phyloP scores from a whole-genome alignment of 805 yeast genomes.

The Cyberlindnera americana region DNA sequence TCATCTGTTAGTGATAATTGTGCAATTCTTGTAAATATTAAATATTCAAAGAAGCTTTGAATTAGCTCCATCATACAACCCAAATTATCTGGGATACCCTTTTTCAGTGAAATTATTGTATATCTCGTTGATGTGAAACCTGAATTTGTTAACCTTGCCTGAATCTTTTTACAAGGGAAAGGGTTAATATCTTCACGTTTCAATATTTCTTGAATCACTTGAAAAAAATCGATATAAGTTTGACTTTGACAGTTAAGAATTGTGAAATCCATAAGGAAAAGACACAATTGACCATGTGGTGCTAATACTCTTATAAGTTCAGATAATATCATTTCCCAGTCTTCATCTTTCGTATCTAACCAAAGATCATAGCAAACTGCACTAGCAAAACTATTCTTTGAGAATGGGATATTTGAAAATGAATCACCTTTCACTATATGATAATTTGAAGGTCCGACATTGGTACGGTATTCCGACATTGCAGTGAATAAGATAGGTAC shows the following conservation, averaged over 20 bases:
- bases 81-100: conserved; percentile 21
- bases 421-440: conserved; percentile 22
- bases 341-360: conserved; percentile 17
- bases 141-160: conserved; percentile 18
- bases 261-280: conserved; percentile 23
- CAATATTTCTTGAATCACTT: conserved; percentile 12
- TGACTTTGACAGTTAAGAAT: conserved; percentile 20
- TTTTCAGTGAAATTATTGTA: conserved; percentile 20
- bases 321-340: conserved; percentile 22
- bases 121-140: conserved; percentile 23
- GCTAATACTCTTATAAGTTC: conserved; percentile 21
- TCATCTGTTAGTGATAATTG: conserved; percentile 11
- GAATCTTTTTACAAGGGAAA: conserved; percentile 23
- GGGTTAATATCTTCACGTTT: conserved; percentile 23
- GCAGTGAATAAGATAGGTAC: conserved; percentile 17
- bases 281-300: conserved; percentile 18
- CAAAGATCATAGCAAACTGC: conserved; percentile 21
- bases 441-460: conserved; percentile 24
- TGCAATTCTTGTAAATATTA: conserved; percentile 19
- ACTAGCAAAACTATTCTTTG: conserved; percentile 19
- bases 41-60: conserved; percentile 20
- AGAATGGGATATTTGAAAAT: conserved; percentile 20
- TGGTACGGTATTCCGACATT: conserved; percentile 10
- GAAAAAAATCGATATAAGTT: conserved; percentile 14
- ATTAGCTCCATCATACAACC: conserved; percentile 26